Evolutionary conservation across 2,329 filamentous ascomycete genomes (phyloP), one percentile per base, ranked within the genome.

Genomic region (Anisogramma anomala): DNA sequence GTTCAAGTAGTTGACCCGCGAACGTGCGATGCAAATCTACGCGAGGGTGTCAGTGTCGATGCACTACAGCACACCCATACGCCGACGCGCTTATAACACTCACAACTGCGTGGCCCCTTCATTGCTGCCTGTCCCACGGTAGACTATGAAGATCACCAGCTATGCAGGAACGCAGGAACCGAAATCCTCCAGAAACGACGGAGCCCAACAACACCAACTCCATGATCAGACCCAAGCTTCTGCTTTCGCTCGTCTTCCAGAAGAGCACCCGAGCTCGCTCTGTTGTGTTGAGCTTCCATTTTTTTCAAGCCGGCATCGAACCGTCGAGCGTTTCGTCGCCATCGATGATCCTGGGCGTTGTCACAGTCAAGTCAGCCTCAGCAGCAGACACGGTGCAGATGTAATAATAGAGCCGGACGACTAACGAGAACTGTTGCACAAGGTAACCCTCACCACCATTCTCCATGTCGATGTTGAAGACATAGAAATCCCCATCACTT

Each of bases 401-500:
- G 26, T 43, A 18, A 39, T 25, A 19, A 6, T 3, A 11, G 20
- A 13, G 8, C 14, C 17, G 14, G 3, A 6, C 3, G 13, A 68
- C 87, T 71, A 67, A 94, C 86, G 86, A 93, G 59, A 87, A 94
- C 57, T 94, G 85, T 59, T 93, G 93, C 39, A 88, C 79, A 52
- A 98, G 63, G 36, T 83, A 84, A 0, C 91, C 91, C 63, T 98
- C 91, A 18, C 91, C 91, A 14, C 91, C 91, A 47, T 84, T 84
- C 52, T 94, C 88, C 67, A 98, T 76, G 58, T 98, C 88, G 41
- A 98, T 87, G 50, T 85, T 89, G 62, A 89, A 98, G 22, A 96
- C 82, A 53, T 91, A 94, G 56, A 95, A 96, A 18, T 82, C 82
- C 8, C 91, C 91, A 58, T 98, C 91, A 52, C 83, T 95, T 0